A percentile compares a stretch with the other conserved stretches of the same genome.
phyloP scores from a whole-genome alignment of 768 basidiomycete species.

The Tricholoma furcatifolium region DNA sequence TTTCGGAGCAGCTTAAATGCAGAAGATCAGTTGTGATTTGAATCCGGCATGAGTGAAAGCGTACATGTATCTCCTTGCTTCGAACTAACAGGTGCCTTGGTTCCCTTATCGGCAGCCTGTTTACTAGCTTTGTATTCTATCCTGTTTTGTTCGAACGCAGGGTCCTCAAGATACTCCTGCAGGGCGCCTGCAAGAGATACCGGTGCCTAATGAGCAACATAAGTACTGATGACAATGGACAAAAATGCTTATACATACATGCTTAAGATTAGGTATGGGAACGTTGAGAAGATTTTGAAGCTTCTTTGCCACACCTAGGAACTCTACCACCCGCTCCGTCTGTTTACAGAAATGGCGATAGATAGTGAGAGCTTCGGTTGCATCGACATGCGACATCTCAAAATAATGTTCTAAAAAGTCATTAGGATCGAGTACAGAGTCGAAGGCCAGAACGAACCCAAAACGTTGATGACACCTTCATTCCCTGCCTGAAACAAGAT shows the following conservation, averaged over 20 bases:
- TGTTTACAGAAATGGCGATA: conserved; percentile 96
- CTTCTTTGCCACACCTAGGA: conserved; percentile 87
- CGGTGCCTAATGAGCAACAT: conserved; percentile 63
- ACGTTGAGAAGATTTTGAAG: conserved; percentile 92
- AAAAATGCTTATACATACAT: conserved; percentile 45
- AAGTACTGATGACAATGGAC: not conserved
- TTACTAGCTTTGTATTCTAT: conserved; percentile 88
- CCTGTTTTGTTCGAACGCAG: conserved; percentile 95
- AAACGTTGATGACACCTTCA: conserved; percentile 85
- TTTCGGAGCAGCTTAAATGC: not conserved
- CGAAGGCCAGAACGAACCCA: conserved; percentile 47
- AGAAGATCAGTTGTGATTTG: not conserved
- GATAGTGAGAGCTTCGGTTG: conserved; percentile 75
- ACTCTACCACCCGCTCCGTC: conserved; percentile 91
- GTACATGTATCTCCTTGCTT: conserved; percentile 29
- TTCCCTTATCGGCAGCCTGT: conserved; percentile 50
- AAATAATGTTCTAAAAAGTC: conserved; percentile 81
- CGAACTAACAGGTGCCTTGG: conserved; percentile 19
- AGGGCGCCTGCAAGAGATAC: conserved; percentile 91
- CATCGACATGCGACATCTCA: conserved; percentile 96
- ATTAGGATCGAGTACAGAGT: conserved; percentile 21
- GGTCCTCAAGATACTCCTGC: conserved; percentile 94
- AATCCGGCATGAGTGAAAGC: conserved; percentile 10
- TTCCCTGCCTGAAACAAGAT: conserved; percentile 96
- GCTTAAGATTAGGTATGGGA: conserved; percentile 90